Evolutionary conservation across 495 filamentous ascomycete genomes (phyloP).

Genomic region (Beverwykella pulmonaria): DNA sequence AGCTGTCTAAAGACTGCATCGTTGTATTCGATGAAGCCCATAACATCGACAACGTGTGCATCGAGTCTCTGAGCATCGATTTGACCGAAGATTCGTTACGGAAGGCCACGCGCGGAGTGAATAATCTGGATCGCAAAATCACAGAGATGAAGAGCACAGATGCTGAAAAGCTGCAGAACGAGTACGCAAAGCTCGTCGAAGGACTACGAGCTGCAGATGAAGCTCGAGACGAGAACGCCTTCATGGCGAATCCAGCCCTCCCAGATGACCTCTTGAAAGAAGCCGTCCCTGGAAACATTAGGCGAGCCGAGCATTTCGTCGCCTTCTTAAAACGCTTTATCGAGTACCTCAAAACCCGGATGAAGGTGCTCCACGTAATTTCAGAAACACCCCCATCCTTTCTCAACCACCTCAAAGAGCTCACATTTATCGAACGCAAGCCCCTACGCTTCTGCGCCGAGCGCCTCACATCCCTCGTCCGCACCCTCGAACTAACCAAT

Average conservation of each 20-base stretch:
- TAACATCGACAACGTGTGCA: conserved; percentile 99
- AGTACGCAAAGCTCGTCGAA: conserved; percentile 95
- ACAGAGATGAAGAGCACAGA: conserved; percentile 90
- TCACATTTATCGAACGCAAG: conserved; percentile 97
- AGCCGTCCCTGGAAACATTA: conserved; percentile 94
- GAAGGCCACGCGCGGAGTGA: conserved; percentile 84
- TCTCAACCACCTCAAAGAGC: conserved; percentile 86
- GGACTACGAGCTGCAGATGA: conserved; percentile 86
- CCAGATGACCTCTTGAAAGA: conserved; percentile 86
- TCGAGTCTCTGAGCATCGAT: conserved; percentile 95
- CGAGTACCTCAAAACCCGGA: conserved; percentile 96
- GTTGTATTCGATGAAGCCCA: conserved; percentile 99
- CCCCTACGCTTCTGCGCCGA: conserved; percentile 95
- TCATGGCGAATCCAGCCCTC: conserved; percentile 91
- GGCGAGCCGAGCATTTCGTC: conserved; percentile 94
- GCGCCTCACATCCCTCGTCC: conserved; percentile 88
- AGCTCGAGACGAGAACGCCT: conserved; percentile 86
- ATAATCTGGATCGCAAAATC: conserved; percentile 87
- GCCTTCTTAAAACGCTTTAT: conserved; percentile 94
- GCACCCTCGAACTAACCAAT: conserved; percentile 93
- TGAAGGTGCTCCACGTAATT: conserved; percentile 97
- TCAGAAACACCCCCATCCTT: conserved; percentile 96
- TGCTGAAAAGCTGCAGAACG: conserved; percentile 86
- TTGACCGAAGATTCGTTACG: conserved; percentile 91
- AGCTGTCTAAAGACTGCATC: conserved; percentile 97